Evolutionary conservation across 2,329 filamentous ascomycete species (phyloP).

Genomic region (Penicillium sp.): DNA sequence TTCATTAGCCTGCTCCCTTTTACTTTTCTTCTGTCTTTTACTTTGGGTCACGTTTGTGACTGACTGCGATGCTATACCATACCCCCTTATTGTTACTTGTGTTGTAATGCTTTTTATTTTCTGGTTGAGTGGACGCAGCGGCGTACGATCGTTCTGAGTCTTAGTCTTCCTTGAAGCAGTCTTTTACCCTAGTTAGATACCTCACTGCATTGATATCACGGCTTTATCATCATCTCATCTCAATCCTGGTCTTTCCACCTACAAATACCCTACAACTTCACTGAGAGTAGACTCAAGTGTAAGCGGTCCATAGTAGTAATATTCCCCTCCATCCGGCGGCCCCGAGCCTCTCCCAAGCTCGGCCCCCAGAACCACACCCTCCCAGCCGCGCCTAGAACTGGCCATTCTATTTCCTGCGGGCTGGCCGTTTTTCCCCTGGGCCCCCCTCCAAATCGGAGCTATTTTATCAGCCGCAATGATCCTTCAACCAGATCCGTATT

Average conservation of each 20-base stretch:
- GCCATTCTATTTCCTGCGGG: background rate
- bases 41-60: constrained; percentile 4
- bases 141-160: constrained; percentile 5
- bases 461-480: constrained; percentile 18
- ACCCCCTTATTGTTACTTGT: constrained; percentile 13
- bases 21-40: background rate
- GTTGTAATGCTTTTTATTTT: constrained; percentile 8
- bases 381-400: constrained; percentile 7
- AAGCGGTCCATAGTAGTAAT: background rate
- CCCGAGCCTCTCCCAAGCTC: background rate
- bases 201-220: constrained; percentile 15
- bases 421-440: background rate
- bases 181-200: constrained; percentile 14
- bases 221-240: background rate
- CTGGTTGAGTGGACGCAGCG: background rate
- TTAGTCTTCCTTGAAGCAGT: background rate
- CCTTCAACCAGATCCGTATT: too few relatives aligned
- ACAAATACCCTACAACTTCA: background rate
- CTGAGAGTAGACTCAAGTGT: background rate
- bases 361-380: background rate
- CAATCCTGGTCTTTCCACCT: background rate
- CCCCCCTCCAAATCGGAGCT: constrained; percentile 4
- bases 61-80: constrained; percentile 23
- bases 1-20: constrained; percentile 1
- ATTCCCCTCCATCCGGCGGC: background rate